Percentiles rank a stretch among this genome's conserved stretches.
These are phyloP conservation scores for Hibiscus trionum DNA, from an alignment of 345 rosid genomes.

Conservation along the genomic window DNA sequence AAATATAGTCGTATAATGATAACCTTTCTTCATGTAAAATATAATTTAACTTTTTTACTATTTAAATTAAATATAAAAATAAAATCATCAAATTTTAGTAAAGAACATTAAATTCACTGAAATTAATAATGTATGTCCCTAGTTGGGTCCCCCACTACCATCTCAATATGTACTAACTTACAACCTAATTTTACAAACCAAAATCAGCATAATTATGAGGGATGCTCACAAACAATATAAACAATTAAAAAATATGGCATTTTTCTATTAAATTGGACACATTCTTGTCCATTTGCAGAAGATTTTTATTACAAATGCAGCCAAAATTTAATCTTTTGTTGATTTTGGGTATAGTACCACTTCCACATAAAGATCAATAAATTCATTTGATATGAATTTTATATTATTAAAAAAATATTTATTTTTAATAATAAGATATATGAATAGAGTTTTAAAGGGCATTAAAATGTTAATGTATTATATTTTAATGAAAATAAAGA, in stretches of 20 bases:
- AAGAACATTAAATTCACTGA: neutral
- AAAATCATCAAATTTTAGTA: neutral
- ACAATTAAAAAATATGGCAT: neutral
- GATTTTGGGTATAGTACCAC: too few relatives aligned
- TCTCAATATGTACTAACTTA: neutral
- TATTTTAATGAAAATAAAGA: too few relatives aligned
- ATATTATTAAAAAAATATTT: too few relatives aligned
- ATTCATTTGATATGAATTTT: too few relatives aligned
- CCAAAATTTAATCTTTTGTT: slow-evolving; percentile 1
- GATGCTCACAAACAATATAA: neutral
- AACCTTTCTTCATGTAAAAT: too few relatives aligned
- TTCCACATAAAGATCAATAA: too few relatives aligned
- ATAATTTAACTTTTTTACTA: neutral
- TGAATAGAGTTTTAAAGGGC: too few relatives aligned
- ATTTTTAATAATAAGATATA: too few relatives aligned
- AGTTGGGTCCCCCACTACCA: neutral
- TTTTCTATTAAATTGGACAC: neutral
- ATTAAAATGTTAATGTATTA: too few relatives aligned
- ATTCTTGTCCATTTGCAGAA: neutral
- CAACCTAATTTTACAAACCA: neutral
- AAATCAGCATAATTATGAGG: neutral
- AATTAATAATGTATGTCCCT: neutral
- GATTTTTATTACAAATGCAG: neutral
- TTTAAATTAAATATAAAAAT: neutral
- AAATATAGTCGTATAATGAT: too few relatives aligned